These are phyloP conservation scores for Peziza echinospora DNA, from an alignment of 495 filamentous ascomycete genomes.

Conservation along the genomic window DNA sequence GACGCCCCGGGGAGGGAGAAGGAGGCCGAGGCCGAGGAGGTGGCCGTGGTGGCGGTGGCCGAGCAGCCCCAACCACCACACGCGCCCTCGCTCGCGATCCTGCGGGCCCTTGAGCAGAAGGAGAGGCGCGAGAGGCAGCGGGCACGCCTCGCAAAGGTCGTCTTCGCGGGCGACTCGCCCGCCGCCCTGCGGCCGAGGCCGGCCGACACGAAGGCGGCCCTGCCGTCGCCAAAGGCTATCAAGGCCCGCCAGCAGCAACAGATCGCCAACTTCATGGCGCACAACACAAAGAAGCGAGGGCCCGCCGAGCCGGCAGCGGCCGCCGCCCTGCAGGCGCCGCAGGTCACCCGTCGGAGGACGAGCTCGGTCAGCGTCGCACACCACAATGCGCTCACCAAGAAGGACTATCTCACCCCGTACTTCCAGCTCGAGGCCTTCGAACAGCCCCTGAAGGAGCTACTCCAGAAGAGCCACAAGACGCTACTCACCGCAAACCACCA, in stretches of 20 bases:
- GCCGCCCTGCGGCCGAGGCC: not conserved
- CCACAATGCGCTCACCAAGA: not conserved
- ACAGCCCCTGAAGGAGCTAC: not conserved
- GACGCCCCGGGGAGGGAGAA: too few species aligned
- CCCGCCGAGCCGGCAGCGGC: not conserved
- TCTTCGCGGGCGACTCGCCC: not conserved
- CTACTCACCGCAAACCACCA: constrained; percentile 16
- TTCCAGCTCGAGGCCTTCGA: not conserved
- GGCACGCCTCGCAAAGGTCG: not conserved
- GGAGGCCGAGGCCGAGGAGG: too few species aligned
- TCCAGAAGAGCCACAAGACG: constrained; percentile 13
- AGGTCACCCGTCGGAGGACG: not conserved
- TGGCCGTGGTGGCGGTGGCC: too few species aligned
- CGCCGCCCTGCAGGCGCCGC: not conserved
- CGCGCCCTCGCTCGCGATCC: not conserved
- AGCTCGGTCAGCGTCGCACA: not conserved
- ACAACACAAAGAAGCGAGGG: not conserved
- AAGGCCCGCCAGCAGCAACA: not conserved
- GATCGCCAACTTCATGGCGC: not conserved
- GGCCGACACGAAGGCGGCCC: not conserved
- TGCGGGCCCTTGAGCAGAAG: not conserved
- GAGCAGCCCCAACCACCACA: too few species aligned
- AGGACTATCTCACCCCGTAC: not conserved
- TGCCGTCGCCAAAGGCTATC: not conserved
- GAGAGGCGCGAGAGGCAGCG: not conserved